phyloP scores from a whole-genome alignment of 148 eudicot genomes.

The Silene uniflora region DNA sequence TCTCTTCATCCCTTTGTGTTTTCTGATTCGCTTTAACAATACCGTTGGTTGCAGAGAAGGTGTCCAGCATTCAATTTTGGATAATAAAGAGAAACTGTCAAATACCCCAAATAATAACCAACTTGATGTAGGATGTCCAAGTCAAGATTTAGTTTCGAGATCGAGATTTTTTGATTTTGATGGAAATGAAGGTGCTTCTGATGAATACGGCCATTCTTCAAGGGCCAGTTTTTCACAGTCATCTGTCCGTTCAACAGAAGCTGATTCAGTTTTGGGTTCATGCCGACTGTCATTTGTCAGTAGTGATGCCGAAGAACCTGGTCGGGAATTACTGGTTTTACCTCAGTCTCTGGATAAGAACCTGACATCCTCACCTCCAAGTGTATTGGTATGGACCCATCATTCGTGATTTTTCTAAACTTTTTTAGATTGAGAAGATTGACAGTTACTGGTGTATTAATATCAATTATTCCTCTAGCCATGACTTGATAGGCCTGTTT shows the following conservation, averaged over 20 bases:
- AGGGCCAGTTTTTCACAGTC: conserved; percentile 23
- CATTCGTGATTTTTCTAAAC: background rate
- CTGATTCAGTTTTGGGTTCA: conserved; percentile 12
- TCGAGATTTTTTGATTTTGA: conserved; percentile 10
- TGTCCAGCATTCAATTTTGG: conserved; percentile 15
- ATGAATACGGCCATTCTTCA: conserved; percentile 19
- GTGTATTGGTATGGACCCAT: conserved; percentile 33
- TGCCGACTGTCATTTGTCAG: conserved; percentile 21
- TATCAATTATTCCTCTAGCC: background rate
- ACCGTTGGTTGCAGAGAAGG: conserved; percentile 26
- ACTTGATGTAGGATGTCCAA: conserved; percentile 6
- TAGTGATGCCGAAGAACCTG: conserved; percentile 27
- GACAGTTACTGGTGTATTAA: background rate
- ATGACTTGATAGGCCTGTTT: background rate
- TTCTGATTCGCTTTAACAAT: conserved; percentile 9
- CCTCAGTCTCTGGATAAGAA: conserved; percentile 21
- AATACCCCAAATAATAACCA: conserved; percentile 10
- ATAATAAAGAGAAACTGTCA: conserved; percentile 15
- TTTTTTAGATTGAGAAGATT: background rate
- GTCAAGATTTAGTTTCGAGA: conserved; percentile 16
- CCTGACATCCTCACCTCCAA: conserved; percentile 33
- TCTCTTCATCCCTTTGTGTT: background rate
- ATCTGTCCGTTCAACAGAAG: conserved; percentile 21
- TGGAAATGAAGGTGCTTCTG: conserved; percentile 31
- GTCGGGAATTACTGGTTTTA: conserved; percentile 23